Conservation (phyloP, 805 yeast genomes). For the Saccharomycopsis selenospora region DNA sequence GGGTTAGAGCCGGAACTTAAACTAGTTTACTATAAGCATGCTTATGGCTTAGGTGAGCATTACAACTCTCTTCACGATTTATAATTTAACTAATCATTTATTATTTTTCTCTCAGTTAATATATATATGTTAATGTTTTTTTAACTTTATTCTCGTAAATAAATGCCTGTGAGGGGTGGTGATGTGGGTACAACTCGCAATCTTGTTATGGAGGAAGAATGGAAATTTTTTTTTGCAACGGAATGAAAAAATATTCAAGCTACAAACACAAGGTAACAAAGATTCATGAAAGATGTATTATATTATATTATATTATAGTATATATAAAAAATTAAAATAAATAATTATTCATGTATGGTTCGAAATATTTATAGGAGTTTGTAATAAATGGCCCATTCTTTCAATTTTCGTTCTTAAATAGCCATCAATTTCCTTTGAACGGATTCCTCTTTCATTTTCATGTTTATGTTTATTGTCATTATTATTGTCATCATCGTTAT, state of each 20-base stretch:
- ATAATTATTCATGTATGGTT: conserved; percentile 5
- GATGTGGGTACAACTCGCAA: too few species aligned
- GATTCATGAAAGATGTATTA: too few species aligned
- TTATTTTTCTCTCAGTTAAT: too few species aligned
- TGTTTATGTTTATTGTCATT: conserved; percentile 34
- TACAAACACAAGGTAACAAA: too few species aligned
- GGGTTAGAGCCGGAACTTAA: conserved; percentile 49
- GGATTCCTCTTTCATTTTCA: conserved; percentile 50
- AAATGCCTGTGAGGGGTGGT: too few species aligned
- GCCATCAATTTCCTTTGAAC: conserved; percentile 83
- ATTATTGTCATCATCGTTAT: conserved; percentile 18
- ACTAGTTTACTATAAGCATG: conserved; percentile 76
- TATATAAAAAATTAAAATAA: too few species aligned
- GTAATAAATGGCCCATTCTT: conserved; percentile 92
- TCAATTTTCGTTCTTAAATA: conserved; percentile 90
- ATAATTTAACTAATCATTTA: conserved; percentile 40
- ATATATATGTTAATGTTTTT: too few species aligned
- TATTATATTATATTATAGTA: too few species aligned
- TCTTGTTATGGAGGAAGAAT: too few species aligned
- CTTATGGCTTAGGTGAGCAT: conserved; percentile 90
- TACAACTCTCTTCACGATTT: conserved; percentile 72
- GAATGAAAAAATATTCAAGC: too few species aligned
- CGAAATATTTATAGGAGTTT: conserved; percentile 30
- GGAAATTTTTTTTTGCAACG: too few species aligned
- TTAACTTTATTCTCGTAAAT: too few species aligned